phyloP scores from a whole-genome alignment of 345 rosid species.

The Ailanthus altissimus region DNA sequence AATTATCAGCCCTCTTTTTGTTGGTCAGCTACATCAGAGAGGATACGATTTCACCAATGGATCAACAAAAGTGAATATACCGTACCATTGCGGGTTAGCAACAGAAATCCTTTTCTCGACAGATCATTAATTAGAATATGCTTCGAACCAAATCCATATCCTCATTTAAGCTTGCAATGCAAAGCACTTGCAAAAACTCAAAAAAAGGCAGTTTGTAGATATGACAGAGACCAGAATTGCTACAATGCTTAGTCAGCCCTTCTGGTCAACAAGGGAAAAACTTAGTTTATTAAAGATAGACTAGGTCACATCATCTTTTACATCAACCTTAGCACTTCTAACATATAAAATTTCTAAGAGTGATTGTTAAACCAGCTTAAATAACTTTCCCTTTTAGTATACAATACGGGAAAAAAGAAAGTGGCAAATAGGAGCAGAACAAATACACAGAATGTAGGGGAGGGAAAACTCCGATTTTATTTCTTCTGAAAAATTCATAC shows the following conservation, averaged over 20 bases:
- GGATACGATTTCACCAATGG: neutral
- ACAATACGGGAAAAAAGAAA: neutral
- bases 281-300: neutral
- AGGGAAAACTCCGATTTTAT: neutral
- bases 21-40: neutral
- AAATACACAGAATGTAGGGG: neutral
- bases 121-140: neutral
- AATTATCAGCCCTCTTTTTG: neutral
- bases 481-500: neutral
- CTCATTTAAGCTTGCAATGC: neutral
- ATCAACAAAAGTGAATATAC: neutral
- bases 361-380: neutral
- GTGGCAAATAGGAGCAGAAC: neutral
- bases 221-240: too few relatives aligned
- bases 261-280: neutral
- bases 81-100: neutral
- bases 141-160: neutral
- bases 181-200: neutral
- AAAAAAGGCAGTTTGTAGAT: neutral
- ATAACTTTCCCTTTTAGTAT: neutral
- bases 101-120: neutral
- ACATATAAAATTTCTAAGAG: neutral
- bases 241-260: neutral
- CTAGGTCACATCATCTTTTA: neutral
- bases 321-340: neutral